Evolutionary conservation across 78 protist species (phyloP).

Genomic region (Cyanophora paradoxa): DNA sequence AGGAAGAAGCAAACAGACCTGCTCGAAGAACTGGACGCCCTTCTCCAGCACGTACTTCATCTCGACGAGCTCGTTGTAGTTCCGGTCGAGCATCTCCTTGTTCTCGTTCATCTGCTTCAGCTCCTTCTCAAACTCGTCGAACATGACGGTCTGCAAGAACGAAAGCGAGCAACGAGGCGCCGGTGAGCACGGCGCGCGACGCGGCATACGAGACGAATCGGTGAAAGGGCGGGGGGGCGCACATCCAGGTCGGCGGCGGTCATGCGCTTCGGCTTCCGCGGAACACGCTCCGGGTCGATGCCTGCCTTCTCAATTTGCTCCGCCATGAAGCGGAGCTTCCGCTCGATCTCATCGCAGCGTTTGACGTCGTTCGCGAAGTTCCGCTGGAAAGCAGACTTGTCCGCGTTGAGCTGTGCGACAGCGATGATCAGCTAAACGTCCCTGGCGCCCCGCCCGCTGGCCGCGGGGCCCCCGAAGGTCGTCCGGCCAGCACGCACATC

Average conservation of each 20-base stretch:
- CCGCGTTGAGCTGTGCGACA: constrained; percentile 54
- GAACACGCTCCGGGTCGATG: too few relatives aligned
- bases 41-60: constrained; percentile 38
- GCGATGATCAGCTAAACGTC: background rate
- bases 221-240: too few relatives aligned
- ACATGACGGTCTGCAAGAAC: too few relatives aligned
- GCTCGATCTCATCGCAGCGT: constrained; percentile 83
- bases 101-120: constrained; percentile 59
- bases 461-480: too few relatives aligned
- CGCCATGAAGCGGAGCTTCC: constrained; percentile 59
- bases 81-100: constrained; percentile 53
- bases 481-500: constrained; percentile 61
- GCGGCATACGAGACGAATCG: too few relatives aligned
- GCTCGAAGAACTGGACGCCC: constrained; percentile 59
- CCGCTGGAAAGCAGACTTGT: constrained; percentile 70
- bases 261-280: background rate
- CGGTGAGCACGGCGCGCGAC: too few relatives aligned
- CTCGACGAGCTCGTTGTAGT: constrained; percentile 54
- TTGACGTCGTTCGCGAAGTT: constrained; percentile 75
- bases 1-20: too few relatives aligned
- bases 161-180: too few relatives aligned
- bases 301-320: background rate
- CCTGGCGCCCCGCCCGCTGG: too few relatives aligned
- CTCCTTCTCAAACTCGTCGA: constrained; percentile 17
- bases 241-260: too few relatives aligned